Evolutionary conservation across 2,329 filamentous ascomycete genomes (phyloP), one percentile per base, ranked within the genome.

Genomic region (Colletotrichum incanum): DNA sequence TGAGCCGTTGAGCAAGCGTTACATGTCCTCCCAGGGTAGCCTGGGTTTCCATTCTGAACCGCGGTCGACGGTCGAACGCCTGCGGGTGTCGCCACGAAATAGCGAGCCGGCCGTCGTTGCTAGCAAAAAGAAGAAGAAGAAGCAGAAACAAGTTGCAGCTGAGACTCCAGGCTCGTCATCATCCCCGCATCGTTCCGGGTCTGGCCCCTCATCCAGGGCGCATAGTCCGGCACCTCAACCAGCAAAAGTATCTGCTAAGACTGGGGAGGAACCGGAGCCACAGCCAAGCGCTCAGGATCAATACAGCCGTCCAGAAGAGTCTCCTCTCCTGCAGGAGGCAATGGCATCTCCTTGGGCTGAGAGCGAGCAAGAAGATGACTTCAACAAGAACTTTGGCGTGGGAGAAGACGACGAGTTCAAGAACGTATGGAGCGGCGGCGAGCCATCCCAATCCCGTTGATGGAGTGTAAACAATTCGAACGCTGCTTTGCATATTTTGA

Each of bases 1-100:
- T 79, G 90, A 94, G 74, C 93, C 94, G 20, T 87, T 92, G 39
- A 88, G 91, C 67, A 92, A 95, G 71, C 88, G 92, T 74, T 93
- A 92, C n/a, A 74, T 72, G 68, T 72, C 68, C 23, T 66, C 72
- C 28, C 58, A 71, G 43, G 59, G 66, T 56, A 67, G 72, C 28
- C 26, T 73, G 14, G 67, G 71, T 11, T 71, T 73, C 34, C 49
- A 47, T 26, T 67, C 71, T 8, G 50, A 67, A 16, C 62, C 70
- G 7, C 66, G 66, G 5, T 72, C 65, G n/a, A 72, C 70, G 8
- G 67, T 67, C 5, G 70, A 72, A 26, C 54, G 62, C 41, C 28
- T 72, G 45, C 70, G 52, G 26, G 50, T 43, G 16, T 72, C 70
- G n/a, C 49, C 58, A 23, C 71, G 54, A n/a, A 55, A 47, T n/a